Percentiles rank a stretch among this genome's conserved stretches.
Evolutionary conservation across 352 stramenopile species (phyloP).

Genomic region (Elongisporangium anandrum): DNA sequence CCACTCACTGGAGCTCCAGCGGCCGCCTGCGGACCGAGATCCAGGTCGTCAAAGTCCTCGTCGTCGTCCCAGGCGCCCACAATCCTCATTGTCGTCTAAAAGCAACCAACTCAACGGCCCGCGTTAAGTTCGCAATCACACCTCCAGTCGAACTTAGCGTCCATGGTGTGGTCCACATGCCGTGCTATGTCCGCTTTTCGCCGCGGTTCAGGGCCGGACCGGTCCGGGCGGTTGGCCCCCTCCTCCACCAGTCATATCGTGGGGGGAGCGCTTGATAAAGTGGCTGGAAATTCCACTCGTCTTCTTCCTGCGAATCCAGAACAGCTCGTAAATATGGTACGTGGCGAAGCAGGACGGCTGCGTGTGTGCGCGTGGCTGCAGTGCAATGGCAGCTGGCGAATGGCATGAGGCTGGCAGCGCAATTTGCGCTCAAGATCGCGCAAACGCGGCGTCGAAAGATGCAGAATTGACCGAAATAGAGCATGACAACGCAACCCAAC

Average conservation of each 20-base stretch:
- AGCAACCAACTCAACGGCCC: neutral
- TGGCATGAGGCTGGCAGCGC: neutral
- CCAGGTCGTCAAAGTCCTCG: slow-evolving; percentile 13
- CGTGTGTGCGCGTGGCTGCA: neutral
- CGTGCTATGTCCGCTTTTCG: slow-evolving; percentile 2
- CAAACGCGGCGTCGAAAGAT: too few species aligned
- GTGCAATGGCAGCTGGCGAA: neutral
- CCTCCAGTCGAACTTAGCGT: slow-evolving; percentile 15
- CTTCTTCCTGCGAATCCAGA: slow-evolving; percentile 87
- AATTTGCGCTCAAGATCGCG: too few species aligned
- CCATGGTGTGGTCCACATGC: slow-evolving; percentile 21
- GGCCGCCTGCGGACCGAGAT: too few species aligned
- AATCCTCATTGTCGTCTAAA: slow-evolving; percentile 39
- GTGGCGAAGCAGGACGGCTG: slow-evolving; percentile 11
- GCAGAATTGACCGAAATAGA: too few species aligned
- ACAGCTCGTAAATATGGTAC: slow-evolving; percentile 74
- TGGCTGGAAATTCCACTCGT: slow-evolving; percentile 60
- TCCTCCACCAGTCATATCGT: slow-evolving; percentile 56
- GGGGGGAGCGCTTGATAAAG: slow-evolving; percentile 1
- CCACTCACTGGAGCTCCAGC: too few species aligned
- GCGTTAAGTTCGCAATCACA: slow-evolving; percentile 17
- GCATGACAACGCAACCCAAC: too few species aligned
- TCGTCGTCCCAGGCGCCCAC: slow-evolving; percentile 26
- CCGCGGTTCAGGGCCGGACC: slow-evolving; percentile 8
- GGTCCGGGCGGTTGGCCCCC: slow-evolving; percentile 11